Evolutionary conservation across 179 eudicot species (phyloP), one percentile per base, ranked within the genome.

Genomic region (Nepenthes alata): DNA sequence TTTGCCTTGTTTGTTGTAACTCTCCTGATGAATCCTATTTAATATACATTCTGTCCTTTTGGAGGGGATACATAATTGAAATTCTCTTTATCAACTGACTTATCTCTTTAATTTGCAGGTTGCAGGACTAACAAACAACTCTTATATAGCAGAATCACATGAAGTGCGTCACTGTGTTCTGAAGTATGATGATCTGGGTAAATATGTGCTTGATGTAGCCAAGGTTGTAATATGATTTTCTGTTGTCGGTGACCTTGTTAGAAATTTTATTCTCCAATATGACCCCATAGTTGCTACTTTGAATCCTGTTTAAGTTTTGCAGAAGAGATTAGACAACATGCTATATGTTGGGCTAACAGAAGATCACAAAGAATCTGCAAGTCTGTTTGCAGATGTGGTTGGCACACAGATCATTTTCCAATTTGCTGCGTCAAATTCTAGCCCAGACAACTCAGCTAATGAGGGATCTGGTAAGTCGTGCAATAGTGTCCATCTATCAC

Each of bases 311-410:
- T 52, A 52, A 52, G 56, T 73, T 64, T 67, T 86, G 74, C 88
- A 89, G 97, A 87, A 83, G 74, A 87, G 96, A 74, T 74, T 94
- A 83, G 94, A 90, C 59, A 73, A 85, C 65, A 94, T 94, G 99
- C 39, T 94, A 70, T 89, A 85, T 78, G 85, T 94, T 73, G 99
- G 99, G 70, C 79, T 94, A 35, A 94, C 99, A 44, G 97, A 94
- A 72, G 83, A 94, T 68, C 99, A 94, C 69, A 83, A 71, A 72
- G 97, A 82, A 75, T 94, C 99, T 60, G 95, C 99, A 14, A 73
- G 78, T 37, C 68, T 84, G 74, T 90, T 94, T 75, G 95, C 90
- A 63, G 77, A 94, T 51, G 78, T 94, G 53, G 97, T 94, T 73
- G 97, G 97, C 70, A 72, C 91, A 37, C 97, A 89, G 72, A 89